Evolutionary conservation across 768 basidiomycete genomes (phyloP), one percentile per base, ranked within the genome.

Genomic region (Mycena maculata): DNA sequence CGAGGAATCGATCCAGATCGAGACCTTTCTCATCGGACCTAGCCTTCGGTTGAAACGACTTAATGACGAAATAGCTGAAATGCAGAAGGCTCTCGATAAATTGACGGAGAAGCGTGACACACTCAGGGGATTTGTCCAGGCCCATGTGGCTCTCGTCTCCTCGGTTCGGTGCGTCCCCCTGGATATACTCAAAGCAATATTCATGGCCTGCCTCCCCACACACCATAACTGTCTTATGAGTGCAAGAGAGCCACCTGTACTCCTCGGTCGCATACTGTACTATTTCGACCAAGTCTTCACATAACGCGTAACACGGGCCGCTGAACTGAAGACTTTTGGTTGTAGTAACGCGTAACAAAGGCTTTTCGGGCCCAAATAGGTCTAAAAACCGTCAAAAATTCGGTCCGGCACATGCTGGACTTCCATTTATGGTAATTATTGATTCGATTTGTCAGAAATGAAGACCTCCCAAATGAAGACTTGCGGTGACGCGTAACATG

Each of bases 121-220:
- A 6, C 22, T 61, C n/a, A 22, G 18, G 13, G 36, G 31, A 9
- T 61, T 36, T 23, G 39, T 61, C 11, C 30, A 50, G 20, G 22
- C 8, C 13, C 63, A 65, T 27, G 27, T 28, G 27, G 48, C 56
- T 20, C 52, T 66, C 23, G 22, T 66, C 23, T 53, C 65, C 3
- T 52, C 52, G 0, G 8, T 41, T 20, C 49, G 65, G 30, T 59
- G 59, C 2, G 1, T 67, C 0, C 65, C 65, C 0, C 33, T 16
- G 9, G 65, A 67, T 6, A 33, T 67, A 3, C 20, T 67, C 13
- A 25, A 55, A 20, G 60, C 47, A 10, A 67, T 67, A 22, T 67
- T 67, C 38, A 0, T 67, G 4, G 53, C 52, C 2, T 65, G 57
- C 50, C 57, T 65, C 28, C 64, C 64, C 22, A 65, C 48, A 1